Evolutionary conservation across 805 yeast genomes (phyloP).

Genomic region (Saccharomycopsis sp.): DNA sequence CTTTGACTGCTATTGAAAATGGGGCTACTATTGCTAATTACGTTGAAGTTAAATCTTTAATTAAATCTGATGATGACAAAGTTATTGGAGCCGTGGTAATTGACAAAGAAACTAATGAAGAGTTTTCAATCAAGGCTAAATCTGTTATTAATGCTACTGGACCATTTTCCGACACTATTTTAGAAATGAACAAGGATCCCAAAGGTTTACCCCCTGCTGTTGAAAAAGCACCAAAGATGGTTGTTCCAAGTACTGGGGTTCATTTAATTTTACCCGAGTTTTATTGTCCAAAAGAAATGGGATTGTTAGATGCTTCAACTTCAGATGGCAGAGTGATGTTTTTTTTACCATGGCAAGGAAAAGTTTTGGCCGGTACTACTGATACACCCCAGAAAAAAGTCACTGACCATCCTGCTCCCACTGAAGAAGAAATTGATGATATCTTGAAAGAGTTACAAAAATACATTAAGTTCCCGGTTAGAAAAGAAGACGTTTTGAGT

Average conservation of each 20-base stretch:
- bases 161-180: conserved; percentile 74
- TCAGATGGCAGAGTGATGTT: conserved; percentile 95
- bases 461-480: conserved; percentile 80
- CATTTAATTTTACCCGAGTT: conserved; percentile 87
- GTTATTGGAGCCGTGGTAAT: conserved; percentile 67
- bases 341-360: conserved; percentile 97
- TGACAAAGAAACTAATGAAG: conserved; percentile 61
- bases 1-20: conserved; percentile 71
- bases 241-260: conserved; percentile 91
- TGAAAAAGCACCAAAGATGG: conserved; percentile 56
- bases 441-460: conserved; percentile 80
- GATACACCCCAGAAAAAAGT: conserved; percentile 72
- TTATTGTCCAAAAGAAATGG: conserved; percentile 81
- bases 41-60: conserved; percentile 65
- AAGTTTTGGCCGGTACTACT: conserved; percentile 93
- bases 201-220: conserved; percentile 50
- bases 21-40: conserved; percentile 91
- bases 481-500: conserved; percentile 81
- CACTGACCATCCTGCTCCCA: conserved; percentile 66
- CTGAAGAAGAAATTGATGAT: conserved; percentile 82
- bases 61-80: conserved; percentile 54
- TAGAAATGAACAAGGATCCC: conserved; percentile 76
- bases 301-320: conserved; percentile 84
- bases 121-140: conserved; percentile 53
- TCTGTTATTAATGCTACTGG: conserved; percentile 89